Percentiles rank a stretch among this genome's conserved stretches.
Evolutionary conservation across 768 basidiomycete species (phyloP).

Genomic region (Dacryopinax primogenitus): DNA sequence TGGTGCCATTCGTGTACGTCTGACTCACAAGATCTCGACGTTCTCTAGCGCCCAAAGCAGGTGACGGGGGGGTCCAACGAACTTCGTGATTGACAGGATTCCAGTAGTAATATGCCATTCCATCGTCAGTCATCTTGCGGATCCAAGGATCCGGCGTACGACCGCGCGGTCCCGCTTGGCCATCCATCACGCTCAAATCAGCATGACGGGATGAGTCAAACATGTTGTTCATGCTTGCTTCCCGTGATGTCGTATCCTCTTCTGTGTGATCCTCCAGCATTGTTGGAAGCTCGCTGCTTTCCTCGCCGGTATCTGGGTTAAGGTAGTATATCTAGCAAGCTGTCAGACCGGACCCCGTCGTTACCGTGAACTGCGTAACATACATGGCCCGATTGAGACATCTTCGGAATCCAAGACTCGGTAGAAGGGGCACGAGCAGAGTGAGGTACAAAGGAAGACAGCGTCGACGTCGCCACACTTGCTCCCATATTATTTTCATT

Average conservation of each 20-base stretch:
- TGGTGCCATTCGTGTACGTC: neutral
- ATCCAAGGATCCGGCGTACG: slow-evolving; percentile 63
- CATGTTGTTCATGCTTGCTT: neutral
- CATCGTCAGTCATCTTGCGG: slow-evolving; percentile 67
- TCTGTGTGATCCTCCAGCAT: slow-evolving; percentile 16
- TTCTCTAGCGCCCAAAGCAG: neutral
- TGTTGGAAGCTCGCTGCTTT: slow-evolving; percentile 17
- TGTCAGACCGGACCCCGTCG: neutral
- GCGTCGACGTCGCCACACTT: neutral
- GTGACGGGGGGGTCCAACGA: slow-evolving; percentile 50
- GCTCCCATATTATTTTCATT: neutral
- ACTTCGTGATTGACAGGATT: slow-evolving; percentile 58
- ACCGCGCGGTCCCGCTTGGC: neutral
- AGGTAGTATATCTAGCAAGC: slow-evolving; percentile 77
- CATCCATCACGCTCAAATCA: neutral
- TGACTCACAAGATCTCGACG: slow-evolving; percentile 11
- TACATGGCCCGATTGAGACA: slow-evolving; percentile 73
- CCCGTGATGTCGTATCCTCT: neutral
- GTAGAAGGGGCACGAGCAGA: slow-evolving; percentile 14
- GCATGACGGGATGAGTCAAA: neutral
- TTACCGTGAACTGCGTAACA: slow-evolving; percentile 5
- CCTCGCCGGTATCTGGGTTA: slow-evolving; percentile 48
- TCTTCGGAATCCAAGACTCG: slow-evolving; percentile 85
- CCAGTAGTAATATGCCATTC: slow-evolving; percentile 62
- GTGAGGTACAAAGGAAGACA: neutral